Base-by-base conservation (phyloP, 164 flowering plant genomes). In the Amborella trichopoda region DNA sequence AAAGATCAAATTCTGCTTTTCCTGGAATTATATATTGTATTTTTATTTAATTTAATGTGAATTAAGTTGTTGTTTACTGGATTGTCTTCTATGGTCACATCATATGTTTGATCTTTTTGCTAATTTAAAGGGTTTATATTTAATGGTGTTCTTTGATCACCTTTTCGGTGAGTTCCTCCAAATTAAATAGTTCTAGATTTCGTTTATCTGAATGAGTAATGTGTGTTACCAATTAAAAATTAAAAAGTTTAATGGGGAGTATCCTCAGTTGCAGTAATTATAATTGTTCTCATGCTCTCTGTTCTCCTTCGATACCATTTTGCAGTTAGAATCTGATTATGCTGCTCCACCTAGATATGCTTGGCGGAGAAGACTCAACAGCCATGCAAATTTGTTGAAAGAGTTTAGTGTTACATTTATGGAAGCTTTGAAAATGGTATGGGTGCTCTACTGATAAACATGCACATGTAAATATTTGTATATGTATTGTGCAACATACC, bases 331-430 rank as follows among this genome's bases (percentile, higher is more conserved):
- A 60, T 74, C 54, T 52, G 99, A 93, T 61, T 78, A 94, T 73
- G 94, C 95, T 54, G 79, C 87, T 37, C 99, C 99, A 28, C 99
- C 96, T 16, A 47, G 62, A 53, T 86, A 88, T 12, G 99, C 99
- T 6, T 88, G 96, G 99, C 81, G 99, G 55, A 71, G 96, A 66
- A 77, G 73, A 59, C 63, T 93, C 55, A 75, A 93, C 63, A 78
- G 94, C 72, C 94, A 85, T 73, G 96, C 99, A 27, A 83, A 84
- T 53, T 45, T 64, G 51, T 76, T 93, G 12, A 88, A 77, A 68
- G 96, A 88, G 62, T 93, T 93, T 53, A 85, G 83, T 58, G 69
- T 93, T 28, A 93, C 96, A 23, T 93, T 93, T 68, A 61, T 34
- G 71, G 99, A 93, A 66, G 99, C 99, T 18, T 52, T 93, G 34